Conservation (phyloP, 73 alveolate species). For the Paramecium octaurelia region DNA sequence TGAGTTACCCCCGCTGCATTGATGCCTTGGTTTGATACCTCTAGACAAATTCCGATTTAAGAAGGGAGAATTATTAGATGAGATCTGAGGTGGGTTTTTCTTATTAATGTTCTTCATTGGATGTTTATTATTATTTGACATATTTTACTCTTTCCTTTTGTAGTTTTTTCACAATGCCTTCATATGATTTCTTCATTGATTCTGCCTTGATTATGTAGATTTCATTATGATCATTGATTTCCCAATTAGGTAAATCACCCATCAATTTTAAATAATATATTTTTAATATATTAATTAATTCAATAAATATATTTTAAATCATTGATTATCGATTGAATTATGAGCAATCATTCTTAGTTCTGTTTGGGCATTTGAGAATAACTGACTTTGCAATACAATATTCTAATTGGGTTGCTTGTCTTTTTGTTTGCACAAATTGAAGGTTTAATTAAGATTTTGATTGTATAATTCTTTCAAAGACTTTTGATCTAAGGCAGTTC, state of each 20-base stretch:
- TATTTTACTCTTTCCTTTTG: slow-evolving; percentile 26
- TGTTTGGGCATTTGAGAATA: neutral
- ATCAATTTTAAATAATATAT: neutral
- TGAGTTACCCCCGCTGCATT: neutral
- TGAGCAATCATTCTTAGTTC: neutral
- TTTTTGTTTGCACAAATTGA: neutral
- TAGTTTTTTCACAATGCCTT: neutral
- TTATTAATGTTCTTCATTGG: neutral
- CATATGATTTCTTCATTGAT: slow-evolving; percentile 17
- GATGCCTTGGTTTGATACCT: neutral
- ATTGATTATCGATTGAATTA: neutral
- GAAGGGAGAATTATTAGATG: neutral
- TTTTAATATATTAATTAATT: neutral
- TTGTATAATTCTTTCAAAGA: neutral
- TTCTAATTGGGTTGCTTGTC: neutral
- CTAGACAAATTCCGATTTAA: neutral
- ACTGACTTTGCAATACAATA: neutral
- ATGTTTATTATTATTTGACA: neutral
- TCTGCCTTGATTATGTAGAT: slow-evolving; percentile 21
- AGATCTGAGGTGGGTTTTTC: neutral
- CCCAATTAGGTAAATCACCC: slow-evolving; percentile 4
- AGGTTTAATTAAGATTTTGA: neutral
- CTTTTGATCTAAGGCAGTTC: neutral
- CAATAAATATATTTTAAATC: neutral
- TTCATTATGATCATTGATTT: slow-evolving; percentile 29